Evolutionary conservation across 768 basidiomycete genomes (phyloP).

Genomic region (Leccinellum albellum): DNA sequence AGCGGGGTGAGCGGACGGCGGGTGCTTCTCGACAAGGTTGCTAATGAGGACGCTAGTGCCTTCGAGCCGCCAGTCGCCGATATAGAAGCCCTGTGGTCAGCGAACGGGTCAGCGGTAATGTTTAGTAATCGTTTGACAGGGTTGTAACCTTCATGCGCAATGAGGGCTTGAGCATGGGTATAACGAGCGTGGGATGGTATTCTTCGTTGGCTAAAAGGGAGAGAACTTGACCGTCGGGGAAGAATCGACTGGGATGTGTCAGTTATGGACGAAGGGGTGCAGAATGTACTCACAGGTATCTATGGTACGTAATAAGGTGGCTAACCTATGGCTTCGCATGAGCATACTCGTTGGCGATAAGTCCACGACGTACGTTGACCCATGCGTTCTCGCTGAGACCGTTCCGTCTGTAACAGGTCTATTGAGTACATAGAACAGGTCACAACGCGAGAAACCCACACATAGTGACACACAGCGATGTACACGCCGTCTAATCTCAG

Average conservation of each 20-base stretch:
- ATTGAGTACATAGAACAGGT: constrained; percentile 1
- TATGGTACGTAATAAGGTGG: constrained; percentile 89
- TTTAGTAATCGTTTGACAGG: not conserved
- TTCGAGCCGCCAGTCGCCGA: constrained; percentile 70
- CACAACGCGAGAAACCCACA: constrained; percentile 44
- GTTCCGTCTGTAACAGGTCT: constrained; percentile 32
- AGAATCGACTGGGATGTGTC: constrained; percentile 63
- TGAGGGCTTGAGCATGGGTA: constrained; percentile 71
- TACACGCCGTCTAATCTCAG: constrained; percentile 86
- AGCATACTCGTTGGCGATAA: constrained; percentile 1
- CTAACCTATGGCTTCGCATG: constrained; percentile 47
- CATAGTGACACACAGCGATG: constrained; percentile 87
- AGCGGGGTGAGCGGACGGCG: constrained; percentile 6
- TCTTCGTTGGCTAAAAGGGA: constrained; percentile 85
- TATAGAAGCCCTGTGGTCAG: constrained; percentile 56
- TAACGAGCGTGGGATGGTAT: constrained; percentile 60
- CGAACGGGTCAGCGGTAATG: not conserved
- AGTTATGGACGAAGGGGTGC: not conserved
- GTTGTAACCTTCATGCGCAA: constrained; percentile 67
- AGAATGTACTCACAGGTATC: constrained; percentile 63
- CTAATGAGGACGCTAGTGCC: constrained; percentile 58
- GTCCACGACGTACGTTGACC: constrained; percentile 63
- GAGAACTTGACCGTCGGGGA: constrained; percentile 80
- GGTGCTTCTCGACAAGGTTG: constrained; percentile 54
- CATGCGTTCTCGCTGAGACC: constrained; percentile 83